These are phyloP conservation scores for Catunica adiposa DNA, from an alignment of 2,329 filamentous ascomycete species.

Conservation along the genomic window DNA sequence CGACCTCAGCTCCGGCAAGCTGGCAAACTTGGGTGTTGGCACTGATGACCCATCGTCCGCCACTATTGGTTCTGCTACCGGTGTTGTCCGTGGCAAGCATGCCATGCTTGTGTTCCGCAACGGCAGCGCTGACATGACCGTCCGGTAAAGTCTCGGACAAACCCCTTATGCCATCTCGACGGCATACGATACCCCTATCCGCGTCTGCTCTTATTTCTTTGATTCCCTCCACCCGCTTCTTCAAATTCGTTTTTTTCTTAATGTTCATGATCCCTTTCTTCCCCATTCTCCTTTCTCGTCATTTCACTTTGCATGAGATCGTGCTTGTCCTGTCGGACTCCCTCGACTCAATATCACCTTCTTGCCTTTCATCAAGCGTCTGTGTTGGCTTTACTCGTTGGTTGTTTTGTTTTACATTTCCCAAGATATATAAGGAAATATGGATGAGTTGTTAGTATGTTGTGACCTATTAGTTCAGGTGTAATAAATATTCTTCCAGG, in stretches of 20 bases:
- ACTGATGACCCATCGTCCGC: slow-evolving; percentile 19
- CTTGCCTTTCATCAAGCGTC: neutral
- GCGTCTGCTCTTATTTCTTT: neutral
- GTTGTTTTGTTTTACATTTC: neutral
- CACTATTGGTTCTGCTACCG: slow-evolving; percentile 16
- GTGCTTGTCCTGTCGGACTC: too few relatives aligned
- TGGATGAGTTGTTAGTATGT: neutral
- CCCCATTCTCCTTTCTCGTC: neutral
- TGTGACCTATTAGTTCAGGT: neutral
- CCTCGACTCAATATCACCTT: too few relatives aligned
- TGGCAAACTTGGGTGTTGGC: slow-evolving; percentile 33
- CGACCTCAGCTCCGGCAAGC: slow-evolving; percentile 36
- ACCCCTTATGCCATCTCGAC: neutral
- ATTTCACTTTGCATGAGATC: neutral
- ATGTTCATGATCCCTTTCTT: neutral
- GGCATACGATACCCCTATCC: neutral
- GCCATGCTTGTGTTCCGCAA: slow-evolving; percentile 34
- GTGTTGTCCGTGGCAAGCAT: slow-evolving; percentile 32
- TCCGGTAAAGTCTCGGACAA: slow-evolving; percentile 11
- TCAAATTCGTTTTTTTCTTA: neutral
- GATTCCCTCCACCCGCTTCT: neutral
- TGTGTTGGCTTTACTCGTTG: neutral
- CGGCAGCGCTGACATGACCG: slow-evolving; percentile 24
- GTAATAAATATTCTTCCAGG: neutral
- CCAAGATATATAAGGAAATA: too few relatives aligned